phyloP scores from a whole-genome alignment of 2,329 filamentous ascomycete species.

The Fusarium kyushuense region DNA sequence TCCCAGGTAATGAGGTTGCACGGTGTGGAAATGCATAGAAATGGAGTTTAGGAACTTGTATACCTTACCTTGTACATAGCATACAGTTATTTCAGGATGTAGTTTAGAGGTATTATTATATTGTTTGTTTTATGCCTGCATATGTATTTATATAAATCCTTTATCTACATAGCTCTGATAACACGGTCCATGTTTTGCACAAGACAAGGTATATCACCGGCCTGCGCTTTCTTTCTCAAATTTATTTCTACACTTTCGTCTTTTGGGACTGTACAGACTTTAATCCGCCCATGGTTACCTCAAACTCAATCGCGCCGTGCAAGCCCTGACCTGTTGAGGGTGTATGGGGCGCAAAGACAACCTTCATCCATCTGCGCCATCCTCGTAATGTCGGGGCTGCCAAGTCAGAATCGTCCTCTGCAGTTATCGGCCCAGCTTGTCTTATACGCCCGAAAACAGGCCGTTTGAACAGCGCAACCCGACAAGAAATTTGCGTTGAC shows the following conservation, averaged over 20 bases:
- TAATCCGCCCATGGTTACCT: slow-evolving; percentile 77
- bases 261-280: slow-evolving; percentile 49
- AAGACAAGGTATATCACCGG: background rate
- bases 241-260: slow-evolving; percentile 6
- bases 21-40: slow-evolving; percentile 30
- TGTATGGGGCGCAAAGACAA: slow-evolving; percentile 89
- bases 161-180: too few species aligned
- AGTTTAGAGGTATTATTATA: slow-evolving; percentile 26
- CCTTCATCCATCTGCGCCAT: slow-evolving; percentile 84
- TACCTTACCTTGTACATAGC: slow-evolving; percentile 39
- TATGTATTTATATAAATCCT: background rate
- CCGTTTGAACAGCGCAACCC: slow-evolving; percentile 83
- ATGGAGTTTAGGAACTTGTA: slow-evolving; percentile 37
- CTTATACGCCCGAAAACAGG: slow-evolving; percentile 63
- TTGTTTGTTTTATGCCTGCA: slow-evolving; percentile 10
- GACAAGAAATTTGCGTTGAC: slow-evolving; percentile 87
- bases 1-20: slow-evolving; percentile 54
- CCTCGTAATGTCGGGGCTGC: slow-evolving; percentile 62
- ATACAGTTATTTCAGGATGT: slow-evolving; percentile 26
- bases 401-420: slow-evolving; percentile 57
- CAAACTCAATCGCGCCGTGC: slow-evolving; percentile 73
- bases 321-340: slow-evolving; percentile 63
- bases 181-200: too few species aligned
- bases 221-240: background rate
- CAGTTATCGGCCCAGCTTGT: slow-evolving; percentile 52